phyloP scores from a whole-genome alignment of 106 monocot genomes.

The Triglochin maritima region DNA sequence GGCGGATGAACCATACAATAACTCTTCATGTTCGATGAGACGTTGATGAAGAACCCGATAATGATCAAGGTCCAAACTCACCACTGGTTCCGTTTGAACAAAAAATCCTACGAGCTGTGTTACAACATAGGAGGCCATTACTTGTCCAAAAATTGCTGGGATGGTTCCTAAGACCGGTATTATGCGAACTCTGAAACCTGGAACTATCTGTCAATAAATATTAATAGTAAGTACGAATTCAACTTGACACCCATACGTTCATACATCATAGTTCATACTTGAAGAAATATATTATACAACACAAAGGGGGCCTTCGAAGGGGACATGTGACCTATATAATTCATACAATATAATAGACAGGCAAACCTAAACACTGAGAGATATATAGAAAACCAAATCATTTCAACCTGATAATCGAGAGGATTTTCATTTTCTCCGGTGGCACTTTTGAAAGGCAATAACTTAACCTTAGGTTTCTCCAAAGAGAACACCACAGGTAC shows the following conservation, averaged over 20 bases:
- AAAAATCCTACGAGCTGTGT: slow-evolving; percentile 51
- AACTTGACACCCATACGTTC: not conserved
- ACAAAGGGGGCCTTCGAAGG: no score
- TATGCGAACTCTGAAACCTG: slow-evolving; percentile 96
- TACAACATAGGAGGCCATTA: slow-evolving; percentile 85
- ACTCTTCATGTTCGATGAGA: slow-evolving; percentile 94
- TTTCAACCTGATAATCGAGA: slow-evolving; percentile 85
- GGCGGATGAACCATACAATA: slow-evolving; percentile 66
- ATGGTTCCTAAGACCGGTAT: slow-evolving; percentile 97
- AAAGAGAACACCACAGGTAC: slow-evolving; percentile 88
- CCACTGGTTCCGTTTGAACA: slow-evolving; percentile 79
- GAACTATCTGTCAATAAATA: slow-evolving; percentile 63
- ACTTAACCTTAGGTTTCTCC: slow-evolving; percentile 96
- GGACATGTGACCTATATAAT: not conserved
- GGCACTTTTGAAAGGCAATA: slow-evolving; percentile 70
- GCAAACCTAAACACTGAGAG: no score
- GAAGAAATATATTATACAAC: no score
- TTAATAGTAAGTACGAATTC: slow-evolving; percentile 3
- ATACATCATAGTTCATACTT: no score
- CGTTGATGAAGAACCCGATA: slow-evolving; percentile 88
- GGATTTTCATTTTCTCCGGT: slow-evolving; percentile 76
- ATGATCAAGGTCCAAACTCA: slow-evolving; percentile 90
- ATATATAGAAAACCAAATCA: not conserved
- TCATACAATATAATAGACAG: not conserved
- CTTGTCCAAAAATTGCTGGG: slow-evolving; percentile 97